Conservation (phyloP, 2,329 filamentous ascomycete genomes). For the Trichophyton verrucosum region DNA sequence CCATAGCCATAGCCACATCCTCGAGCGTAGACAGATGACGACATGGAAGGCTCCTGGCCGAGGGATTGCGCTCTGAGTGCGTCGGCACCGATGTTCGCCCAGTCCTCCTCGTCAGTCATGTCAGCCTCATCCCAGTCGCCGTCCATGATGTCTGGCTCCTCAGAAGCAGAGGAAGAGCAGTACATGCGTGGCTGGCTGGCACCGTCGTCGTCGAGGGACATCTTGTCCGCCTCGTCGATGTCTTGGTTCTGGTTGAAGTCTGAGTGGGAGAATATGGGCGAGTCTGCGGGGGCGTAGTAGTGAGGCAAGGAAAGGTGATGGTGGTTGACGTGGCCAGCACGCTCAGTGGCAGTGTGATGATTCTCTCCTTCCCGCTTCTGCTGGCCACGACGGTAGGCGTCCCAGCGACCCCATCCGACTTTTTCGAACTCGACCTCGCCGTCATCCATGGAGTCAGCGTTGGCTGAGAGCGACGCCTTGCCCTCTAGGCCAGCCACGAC, state of each 20-base stretch:
- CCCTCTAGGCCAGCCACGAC: conserved; percentile 89
- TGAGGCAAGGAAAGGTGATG: conserved; percentile 28
- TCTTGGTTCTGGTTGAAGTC: conserved; percentile 50
- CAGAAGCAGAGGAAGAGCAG: conserved; percentile 62
- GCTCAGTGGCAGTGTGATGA: conserved; percentile 28
- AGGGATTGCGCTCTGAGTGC: conserved; percentile 58
- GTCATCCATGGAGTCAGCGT: conserved; percentile 44
- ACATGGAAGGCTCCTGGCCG: conserved; percentile 5
- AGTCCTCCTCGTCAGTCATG: conserved; percentile 90
- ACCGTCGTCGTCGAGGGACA: conserved; percentile 65
- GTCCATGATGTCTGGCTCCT: conserved; percentile 44
- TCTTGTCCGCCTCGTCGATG: conserved; percentile 80
- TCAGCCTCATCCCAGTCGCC: conserved; percentile 76
- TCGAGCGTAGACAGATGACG: not conserved
- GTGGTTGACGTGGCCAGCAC: conserved; percentile 26
- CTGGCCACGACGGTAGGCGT: conserved; percentile 63
- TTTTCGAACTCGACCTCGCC: conserved; percentile 60
- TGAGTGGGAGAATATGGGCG: conserved; percentile 60
- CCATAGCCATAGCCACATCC: conserved; percentile 12
- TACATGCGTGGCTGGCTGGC: conserved; percentile 44
- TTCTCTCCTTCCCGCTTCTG: conserved; percentile 22
- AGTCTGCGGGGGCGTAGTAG: conserved; percentile 55
- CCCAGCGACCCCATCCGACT: conserved; percentile 95
- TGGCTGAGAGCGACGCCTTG: conserved; percentile 44
- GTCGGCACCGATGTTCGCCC: conserved; percentile 78